Evolutionary conservation across 495 filamentous ascomycete species (phyloP).

Genomic region (Filosporella fistucella): DNA sequence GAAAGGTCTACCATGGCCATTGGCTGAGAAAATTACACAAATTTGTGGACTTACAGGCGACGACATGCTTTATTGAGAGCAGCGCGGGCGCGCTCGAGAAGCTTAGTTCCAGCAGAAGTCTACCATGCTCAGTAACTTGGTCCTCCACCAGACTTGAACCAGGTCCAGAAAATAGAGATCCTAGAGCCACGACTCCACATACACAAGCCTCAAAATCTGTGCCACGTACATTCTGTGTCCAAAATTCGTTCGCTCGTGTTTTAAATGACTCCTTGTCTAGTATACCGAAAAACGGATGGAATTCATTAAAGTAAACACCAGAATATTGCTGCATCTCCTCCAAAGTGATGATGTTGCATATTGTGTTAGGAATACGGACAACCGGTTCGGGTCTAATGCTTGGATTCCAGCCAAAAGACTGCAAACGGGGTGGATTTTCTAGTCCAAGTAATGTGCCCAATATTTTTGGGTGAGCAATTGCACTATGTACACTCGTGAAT

Average conservation of each 20-base stretch:
- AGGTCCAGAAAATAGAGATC: conserved; percentile 37
- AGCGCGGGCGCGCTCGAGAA: conserved; percentile 1
- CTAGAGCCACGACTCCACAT: conserved; percentile 45
- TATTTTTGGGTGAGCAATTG: conserved; percentile 44
- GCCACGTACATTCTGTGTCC: conserved; percentile 18
- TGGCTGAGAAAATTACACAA: too few species aligned
- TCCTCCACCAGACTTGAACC: neutral
- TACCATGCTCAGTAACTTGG: conserved; percentile 9
- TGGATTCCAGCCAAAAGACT: conserved; percentile 50
- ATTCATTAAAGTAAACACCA: conserved; percentile 40
- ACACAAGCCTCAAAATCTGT: conserved; percentile 36
- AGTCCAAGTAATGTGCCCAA: conserved; percentile 45
- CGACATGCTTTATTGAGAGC: conserved; percentile 29
- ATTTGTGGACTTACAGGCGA: too few species aligned
- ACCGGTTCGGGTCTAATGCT: conserved; percentile 32
- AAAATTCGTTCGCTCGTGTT: conserved; percentile 28
- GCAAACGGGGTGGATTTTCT: conserved; percentile 40
- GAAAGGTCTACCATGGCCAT: too few species aligned
- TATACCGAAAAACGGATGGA: conserved; percentile 45
- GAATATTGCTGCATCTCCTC: conserved; percentile 32
- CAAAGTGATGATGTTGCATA: conserved; percentile 33
- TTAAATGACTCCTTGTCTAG: conserved; percentile 32
- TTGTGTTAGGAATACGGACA: conserved; percentile 5
- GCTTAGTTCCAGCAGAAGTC: conserved; percentile 8
- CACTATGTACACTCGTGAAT: conserved; percentile 44